A percentile compares a stretch with the other conserved stretches of the same genome.
Evolutionary conservation across 352 stramenopile genomes (phyloP).

Genomic region (Albugo laibachii): DNA sequence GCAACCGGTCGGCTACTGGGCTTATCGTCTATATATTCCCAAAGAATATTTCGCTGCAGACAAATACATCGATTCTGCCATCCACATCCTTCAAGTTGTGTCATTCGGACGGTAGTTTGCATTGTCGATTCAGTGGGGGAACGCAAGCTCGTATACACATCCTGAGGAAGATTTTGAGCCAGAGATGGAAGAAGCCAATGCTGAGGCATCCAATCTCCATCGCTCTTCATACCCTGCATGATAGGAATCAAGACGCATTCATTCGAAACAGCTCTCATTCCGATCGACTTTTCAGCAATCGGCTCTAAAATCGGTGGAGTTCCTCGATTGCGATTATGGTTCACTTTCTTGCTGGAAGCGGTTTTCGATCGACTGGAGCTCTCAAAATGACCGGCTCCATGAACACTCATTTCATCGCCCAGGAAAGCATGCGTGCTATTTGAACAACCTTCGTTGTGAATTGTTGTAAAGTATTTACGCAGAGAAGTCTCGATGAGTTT

Average conservation of each 20-base stretch:
- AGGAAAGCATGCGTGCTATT: conserved; percentile 74
- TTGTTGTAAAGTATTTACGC: conserved; percentile 72
- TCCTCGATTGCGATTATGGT: too few species aligned
- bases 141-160: conserved; percentile 33
- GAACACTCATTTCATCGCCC: conserved; percentile 71
- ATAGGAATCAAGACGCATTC: too few species aligned
- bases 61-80: conserved; percentile 53
- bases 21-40: conserved; percentile 52
- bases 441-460: conserved; percentile 67
- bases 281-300: too few species aligned
- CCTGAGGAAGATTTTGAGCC: conserved; percentile 31
- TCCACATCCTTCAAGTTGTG: conserved; percentile 36
- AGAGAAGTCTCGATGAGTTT: conserved; percentile 41
- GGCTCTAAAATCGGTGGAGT: too few species aligned
- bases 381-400: conserved; percentile 10
- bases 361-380: too few species aligned
- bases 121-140: conserved; percentile 2
- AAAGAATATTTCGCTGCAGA: conserved; percentile 49
- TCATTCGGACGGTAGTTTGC: conserved; percentile 20
- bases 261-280: too few species aligned
- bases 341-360: too few species aligned
- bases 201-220: too few species aligned
- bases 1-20: conserved; percentile 36
- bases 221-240: too few species aligned
- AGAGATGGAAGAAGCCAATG: conserved; percentile 40